Base-by-base conservation (phyloP, 1,284 basidiomycete genomes). In the Marasmius sp. region DNA sequence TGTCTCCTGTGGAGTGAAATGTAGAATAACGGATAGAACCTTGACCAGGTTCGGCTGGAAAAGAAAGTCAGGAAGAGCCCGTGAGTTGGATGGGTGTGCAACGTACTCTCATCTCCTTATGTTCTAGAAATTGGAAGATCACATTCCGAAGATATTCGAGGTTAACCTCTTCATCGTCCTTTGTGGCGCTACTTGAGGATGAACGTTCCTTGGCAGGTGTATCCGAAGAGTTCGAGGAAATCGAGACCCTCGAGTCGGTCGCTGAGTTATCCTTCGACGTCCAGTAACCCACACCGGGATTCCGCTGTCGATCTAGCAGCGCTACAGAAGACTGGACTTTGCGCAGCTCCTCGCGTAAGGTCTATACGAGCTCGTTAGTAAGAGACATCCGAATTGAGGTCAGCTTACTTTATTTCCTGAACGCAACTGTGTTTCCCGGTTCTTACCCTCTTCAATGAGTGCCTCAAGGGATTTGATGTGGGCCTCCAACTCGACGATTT, bases 71-170 rank as follows among this genome's bases (percentile, higher is more conserved):
- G 27, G 43, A 43, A 49, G 2, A 50, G 60, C 64, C 41, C 62
- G 62, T 45, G 43, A 47, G 41, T 51, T 57, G 36, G 22, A 10
- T 33, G 34, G 8, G 27, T 54, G 12, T 33, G 50, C 18, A 36
- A 64, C 76, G 62, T 64, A 76, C 74, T 68, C 73, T 71, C 93
- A 94, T 94, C 72, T 94, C 91, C 70, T 92, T 92, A 75, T 94
- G 88, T 72, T 95, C 93, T 57, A 95, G 76, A 78, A 98, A 98
- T 73, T 97, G 95, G 49, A 98, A 72, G 58, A 97, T 93, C 38
- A 97, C 92, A 74, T 97, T 98, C 63, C 95, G 83, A 41, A 98
- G 77, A 75, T 98, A 98, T 76, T 98, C 95, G n/a, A 96, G 80
- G 71, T 96, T 98, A 62, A 98, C 84, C 64, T 96, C 94, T 69